Percentiles rank a stretch among this genome's conserved stretches.
These are phyloP conservation scores for Mangifera indica DNA, from an alignment of 345 rosid genomes.

Conservation along the genomic window DNA sequence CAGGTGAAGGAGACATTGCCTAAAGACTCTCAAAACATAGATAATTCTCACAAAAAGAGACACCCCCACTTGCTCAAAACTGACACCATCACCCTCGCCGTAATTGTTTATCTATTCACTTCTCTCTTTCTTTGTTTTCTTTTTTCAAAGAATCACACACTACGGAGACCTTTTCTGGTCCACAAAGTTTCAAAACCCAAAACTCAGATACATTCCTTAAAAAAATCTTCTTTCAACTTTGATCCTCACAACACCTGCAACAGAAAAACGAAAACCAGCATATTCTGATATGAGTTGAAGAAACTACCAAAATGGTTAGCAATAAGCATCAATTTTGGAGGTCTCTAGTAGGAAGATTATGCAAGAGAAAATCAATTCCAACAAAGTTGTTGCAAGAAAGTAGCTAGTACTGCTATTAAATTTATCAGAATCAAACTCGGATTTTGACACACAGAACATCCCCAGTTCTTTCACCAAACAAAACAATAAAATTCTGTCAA, in stretches of 20 bases:
- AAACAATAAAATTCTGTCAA: slow-evolving; percentile 7
- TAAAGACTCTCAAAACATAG: slow-evolving; percentile 36
- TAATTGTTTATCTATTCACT: slow-evolving; percentile 29
- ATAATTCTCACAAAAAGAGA: slow-evolving; percentile 34
- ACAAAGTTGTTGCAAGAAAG: slow-evolving; percentile 33
- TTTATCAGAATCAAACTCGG: slow-evolving; percentile 21
- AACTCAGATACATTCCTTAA: slow-evolving; percentile 33
- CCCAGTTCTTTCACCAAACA: slow-evolving; percentile 21
- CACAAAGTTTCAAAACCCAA: slow-evolving; percentile 29
- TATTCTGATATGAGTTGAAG: slow-evolving; percentile 37
- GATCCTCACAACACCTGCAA: slow-evolving; percentile 35
- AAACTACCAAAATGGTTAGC: slow-evolving; percentile 49
- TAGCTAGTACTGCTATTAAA: neutral
- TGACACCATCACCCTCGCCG: slow-evolving; percentile 53
- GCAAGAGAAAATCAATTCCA: slow-evolving; percentile 39
- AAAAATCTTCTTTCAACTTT: slow-evolving; percentile 19
- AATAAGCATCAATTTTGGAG: slow-evolving; percentile 43
- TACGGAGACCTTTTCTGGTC: slow-evolving; percentile 28
- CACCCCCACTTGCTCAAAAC: slow-evolving; percentile 65
- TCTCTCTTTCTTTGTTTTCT: slow-evolving; percentile 24
- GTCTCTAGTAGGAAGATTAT: slow-evolving; percentile 28
- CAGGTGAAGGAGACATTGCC: slow-evolving; percentile 40
- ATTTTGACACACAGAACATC: slow-evolving; percentile 27
- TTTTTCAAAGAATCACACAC: slow-evolving; percentile 36
- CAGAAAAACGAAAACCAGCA: slow-evolving; percentile 37